Base-by-base conservation (phyloP, 305 asterid genomes). In the Petunia hybrid region DNA sequence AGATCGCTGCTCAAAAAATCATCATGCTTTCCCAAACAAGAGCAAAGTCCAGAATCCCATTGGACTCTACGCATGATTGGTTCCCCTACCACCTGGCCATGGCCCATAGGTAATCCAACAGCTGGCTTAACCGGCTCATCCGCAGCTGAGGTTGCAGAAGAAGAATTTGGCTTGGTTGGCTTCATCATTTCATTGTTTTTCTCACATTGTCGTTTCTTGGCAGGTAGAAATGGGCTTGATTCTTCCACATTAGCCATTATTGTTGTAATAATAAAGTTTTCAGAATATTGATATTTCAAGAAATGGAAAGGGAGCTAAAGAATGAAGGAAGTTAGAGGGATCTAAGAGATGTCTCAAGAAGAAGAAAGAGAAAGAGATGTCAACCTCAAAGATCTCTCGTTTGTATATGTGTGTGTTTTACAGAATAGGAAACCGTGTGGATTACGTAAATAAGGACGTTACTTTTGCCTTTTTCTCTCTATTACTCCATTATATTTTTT, bases 1-100 rank as follows among this genome's bases (percentile, higher is more conserved):
- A 95, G 91, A 93, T 95, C 98, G 79, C 93, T 93, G 97, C 99
- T 89, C 86, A 84, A 90, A 85, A 95, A 95, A 45, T 93, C 93
- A 85, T 95, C 98, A 31, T 87, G 89, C 83, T 87, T 87, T 39
- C 98, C 99, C 53, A 90, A 85, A 76, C 98, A 95, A 41, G 97
- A 90, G 82, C 90, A 91, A 82, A 95, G 84, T 76, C 94, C 71
- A 71, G 98, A 82, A 63, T 90, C 87, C 99, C 99, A 95, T 45
- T 85, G 89, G 48, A 83, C 79, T 90, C 93, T 90, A 69, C 80
- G 89, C 90, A 68, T 82, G 84, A 73, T 75, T 1, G 89, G 88
- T 79, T 87, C 89, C 64, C 89, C 87, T 83, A 91, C 82, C 60
- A 84, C 85, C 12, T 31, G 3, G 22, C 48, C 40, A 74, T 83